phyloP scores from a whole-genome alignment of 2,329 filamentous ascomycete genomes.

The Blumeria graminis region DNA sequence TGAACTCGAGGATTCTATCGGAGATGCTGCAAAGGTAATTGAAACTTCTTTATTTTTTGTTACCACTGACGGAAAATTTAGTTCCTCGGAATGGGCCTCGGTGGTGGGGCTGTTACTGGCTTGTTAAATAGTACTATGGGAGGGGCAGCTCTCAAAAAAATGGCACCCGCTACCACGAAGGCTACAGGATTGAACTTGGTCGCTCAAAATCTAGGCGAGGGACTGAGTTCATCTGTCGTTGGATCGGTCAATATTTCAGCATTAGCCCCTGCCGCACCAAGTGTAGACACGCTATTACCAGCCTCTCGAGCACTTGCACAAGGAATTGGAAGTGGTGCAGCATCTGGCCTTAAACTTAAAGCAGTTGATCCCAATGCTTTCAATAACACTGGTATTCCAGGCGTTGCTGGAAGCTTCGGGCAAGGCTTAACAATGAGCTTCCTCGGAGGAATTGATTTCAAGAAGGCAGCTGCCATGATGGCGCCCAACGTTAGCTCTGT shows the following conservation, averaged over 20 bases:
- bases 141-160: not conserved
- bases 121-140: not conserved
- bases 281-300: not conserved
- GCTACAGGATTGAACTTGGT: conserved; percentile 4
- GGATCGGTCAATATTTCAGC: conserved; percentile 4
- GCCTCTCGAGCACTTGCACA: conserved; percentile 2
- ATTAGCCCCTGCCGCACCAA: not conserved
- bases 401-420: conserved; percentile 4
- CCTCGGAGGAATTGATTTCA: conserved; percentile 1
- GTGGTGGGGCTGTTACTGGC: conserved; percentile 4
- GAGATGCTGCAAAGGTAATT: conserved; percentile 1
- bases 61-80: not conserved
- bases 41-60: not conserved
- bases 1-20: not conserved
- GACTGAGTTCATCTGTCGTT: conserved; percentile 3
- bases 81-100: conserved; percentile 4
- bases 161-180: conserved; percentile 1
- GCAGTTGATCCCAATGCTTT: not conserved
- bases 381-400: conserved; percentile 3
- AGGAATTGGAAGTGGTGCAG: conserved; percentile 5
- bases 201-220: conserved; percentile 3
- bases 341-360: conserved; percentile 3
- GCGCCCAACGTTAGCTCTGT: not conserved
- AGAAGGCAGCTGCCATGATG: not conserved
- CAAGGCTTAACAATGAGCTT: conserved; percentile 3